A percentile compares a stretch with the other conserved stretches of the same genome.
Conservation (phyloP, 2,329 filamentous ascomycete species). For the Achaetomium macrosporum region DNA sequence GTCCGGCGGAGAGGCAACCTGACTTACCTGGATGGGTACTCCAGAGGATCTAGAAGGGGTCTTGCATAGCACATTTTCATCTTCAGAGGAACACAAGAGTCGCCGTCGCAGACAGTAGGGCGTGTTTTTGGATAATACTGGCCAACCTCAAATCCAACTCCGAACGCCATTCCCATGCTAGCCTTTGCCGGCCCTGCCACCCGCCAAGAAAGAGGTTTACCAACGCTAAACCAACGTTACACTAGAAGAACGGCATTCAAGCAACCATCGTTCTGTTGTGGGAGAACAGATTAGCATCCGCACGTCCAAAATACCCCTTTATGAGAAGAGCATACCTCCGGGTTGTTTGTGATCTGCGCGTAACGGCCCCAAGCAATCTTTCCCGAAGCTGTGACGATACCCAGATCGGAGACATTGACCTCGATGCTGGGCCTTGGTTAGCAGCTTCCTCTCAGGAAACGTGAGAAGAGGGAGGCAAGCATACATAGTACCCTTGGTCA, state of each 20-base stretch:
- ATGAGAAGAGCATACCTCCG: constrained; percentile 32
- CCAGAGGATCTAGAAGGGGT: too few species aligned
- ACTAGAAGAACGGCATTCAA: constrained; percentile 29
- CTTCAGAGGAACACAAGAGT: too few species aligned
- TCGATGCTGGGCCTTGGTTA: constrained; percentile 49
- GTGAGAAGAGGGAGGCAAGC: neutral
- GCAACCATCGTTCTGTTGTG: constrained; percentile 26
- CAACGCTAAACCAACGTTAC: constrained; percentile 12
- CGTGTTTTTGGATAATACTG: neutral
- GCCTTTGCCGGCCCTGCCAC: constrained; percentile 7
- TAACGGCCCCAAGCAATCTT: constrained; percentile 92
- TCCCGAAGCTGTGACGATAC: constrained; percentile 81
- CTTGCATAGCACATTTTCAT: too few species aligned
- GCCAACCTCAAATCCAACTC: constrained; percentile 18
- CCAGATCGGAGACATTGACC: constrained; percentile 89
- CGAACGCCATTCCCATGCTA: constrained; percentile 23
- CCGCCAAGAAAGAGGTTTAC: neutral
- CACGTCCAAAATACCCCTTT: neutral
- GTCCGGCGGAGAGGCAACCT: too few species aligned
- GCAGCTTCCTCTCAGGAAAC: neutral
- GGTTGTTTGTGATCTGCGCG: constrained; percentile 60
- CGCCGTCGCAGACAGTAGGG: too few species aligned
- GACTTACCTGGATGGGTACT: too few species aligned
- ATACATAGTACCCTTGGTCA: constrained; percentile 71
- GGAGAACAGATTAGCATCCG: neutral